Base-by-base conservation (phyloP, 2,329 filamentous ascomycete genomes). In the Aspergillus costaricaensis region DNA sequence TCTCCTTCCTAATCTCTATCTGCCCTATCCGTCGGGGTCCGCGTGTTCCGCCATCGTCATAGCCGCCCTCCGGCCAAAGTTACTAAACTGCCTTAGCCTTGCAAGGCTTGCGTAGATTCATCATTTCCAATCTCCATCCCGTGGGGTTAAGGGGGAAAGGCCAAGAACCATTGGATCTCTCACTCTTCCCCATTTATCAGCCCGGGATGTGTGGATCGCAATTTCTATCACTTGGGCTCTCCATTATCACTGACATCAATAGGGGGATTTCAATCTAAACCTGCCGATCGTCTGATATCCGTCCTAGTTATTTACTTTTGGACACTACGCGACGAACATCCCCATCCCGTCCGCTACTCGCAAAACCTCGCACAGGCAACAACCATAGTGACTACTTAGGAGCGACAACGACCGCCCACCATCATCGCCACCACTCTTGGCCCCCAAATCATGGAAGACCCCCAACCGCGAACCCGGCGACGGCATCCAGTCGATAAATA, bases 401-500 rank as follows among this genome's bases (percentile, higher is more conserved):
- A 44, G 41, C 21, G 41, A 36, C 32, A 15, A 14, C 41, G 19
- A 44, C 41, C 12, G 19, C 50, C 19, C 47, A 38, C 32, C 48
- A 30, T 43, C 5, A n/a, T 53, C 32, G 17, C 41, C 12, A 38
- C 47, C 47, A 38, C 38, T 10, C 9, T 38, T 23, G 23, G 32
- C 32, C 52, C 53, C n/a, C 41, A 25, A 15, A 43, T 44, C 19
- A 64, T 66, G 65, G 58, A 64, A 55, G 55, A 62, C 39, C 23
- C 62, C 44, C 55, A 60, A 49, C 65, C 67, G 50, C 65, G 67
- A 63, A 63, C 62, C 54, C 63, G 58, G 54, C 62, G 62, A 47
- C 65, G 53, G 48, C 67, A 68, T 62, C 52, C 68, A 41, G 65
- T 69, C 55, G 75, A 78, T 56, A 73, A 71, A 51, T 72, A 74